Percentiles rank a stretch among this genome's conserved stretches.
Evolutionary conservation across 129 eudicot species (phyloP).

Genomic region (Helichrysum umbraculigerum): DNA sequence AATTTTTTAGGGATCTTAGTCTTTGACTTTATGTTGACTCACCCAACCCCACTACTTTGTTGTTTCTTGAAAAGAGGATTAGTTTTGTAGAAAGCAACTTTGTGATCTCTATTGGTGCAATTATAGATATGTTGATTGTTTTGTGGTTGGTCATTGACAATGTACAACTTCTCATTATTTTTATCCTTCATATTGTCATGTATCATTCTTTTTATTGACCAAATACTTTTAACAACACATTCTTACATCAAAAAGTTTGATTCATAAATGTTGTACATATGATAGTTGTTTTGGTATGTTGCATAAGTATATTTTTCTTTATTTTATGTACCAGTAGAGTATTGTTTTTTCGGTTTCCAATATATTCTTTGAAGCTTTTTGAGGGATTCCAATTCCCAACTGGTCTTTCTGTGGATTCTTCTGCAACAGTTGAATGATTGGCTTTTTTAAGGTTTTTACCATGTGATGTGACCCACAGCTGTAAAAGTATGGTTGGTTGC

Average conservation of each 20-base stretch:
- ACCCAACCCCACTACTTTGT: constrained; percentile 14
- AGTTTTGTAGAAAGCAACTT: constrained; percentile 17
- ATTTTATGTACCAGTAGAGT: background rate
- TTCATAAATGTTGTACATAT: too few relatives aligned
- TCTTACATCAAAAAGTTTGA: too few relatives aligned
- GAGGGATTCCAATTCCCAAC: constrained; percentile 28
- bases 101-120: constrained; percentile 26
- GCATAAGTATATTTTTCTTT: background rate
- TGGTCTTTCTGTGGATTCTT: constrained; percentile 20
- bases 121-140: constrained; percentile 2
- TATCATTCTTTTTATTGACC: too few relatives aligned
- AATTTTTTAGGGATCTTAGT: constrained; percentile 26
- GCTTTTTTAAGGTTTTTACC: constrained; percentile 18
- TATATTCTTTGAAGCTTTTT: constrained; percentile 24
- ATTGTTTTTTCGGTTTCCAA: constrained; percentile 1
- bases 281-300: background rate
- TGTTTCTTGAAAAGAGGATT: constrained; percentile 18
- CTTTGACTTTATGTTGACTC: constrained; percentile 31
- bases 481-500: constrained; percentile 9
- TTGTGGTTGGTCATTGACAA: too few relatives aligned
- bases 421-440: constrained; percentile 9
- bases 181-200: too few relatives aligned
- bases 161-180: too few relatives aligned
- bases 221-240: too few relatives aligned
- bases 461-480: constrained; percentile 25